Evolutionary conservation across 2,329 filamentous ascomycete species (phyloP), one percentile per base, ranked within the genome.

Genomic region (Ascochyta viciae-villosae): DNA sequence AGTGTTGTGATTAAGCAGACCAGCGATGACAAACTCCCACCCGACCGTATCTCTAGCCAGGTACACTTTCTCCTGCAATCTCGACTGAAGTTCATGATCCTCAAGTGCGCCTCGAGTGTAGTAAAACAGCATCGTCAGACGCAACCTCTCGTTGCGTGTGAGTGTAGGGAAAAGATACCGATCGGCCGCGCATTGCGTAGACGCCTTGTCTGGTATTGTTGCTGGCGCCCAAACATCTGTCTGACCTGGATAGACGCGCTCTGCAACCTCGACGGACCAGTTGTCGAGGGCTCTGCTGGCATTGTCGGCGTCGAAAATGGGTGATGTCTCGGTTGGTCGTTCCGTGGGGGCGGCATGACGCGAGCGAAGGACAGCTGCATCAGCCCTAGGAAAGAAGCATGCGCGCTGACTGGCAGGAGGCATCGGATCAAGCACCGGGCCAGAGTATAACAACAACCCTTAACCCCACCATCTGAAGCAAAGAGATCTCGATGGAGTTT

Each of bases 21-120:
- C 80, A 6, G 80, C 70, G 16, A 81, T 76, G n/a, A 74, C 78
- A 50, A 75, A 79, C 8, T 82, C 79, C 79, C 80, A 82, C 7
- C 72, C 78, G 5, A 76, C 73, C 0, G 75, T 75, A 22, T 80
- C 74, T 23, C 75, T 68, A 0, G 76, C 77, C 3, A 82, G 64
- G 15, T 71, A 65, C 0, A 78, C 71, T 55, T 80, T 80, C 24
- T 80, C 76, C 24, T 80, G 78, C 3, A 82, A 59, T 0, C 74
- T 72, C 2, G 70, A 71, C 15, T 81, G 65, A 33, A 81, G 67
- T 33, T 80, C 78, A 6, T 58, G 58, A 48, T 82, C 77, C 7
- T 77, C 62, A 10, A 76, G 61, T 8, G 79, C 67, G 4, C 73
- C 74, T 26, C 70, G 68, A 1, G 78, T 78, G 31, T 81, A 80